Evolutionary conservation across 2,329 filamentous ascomycete genomes (phyloP).

Genomic region (Epichloe sibirici): DNA sequence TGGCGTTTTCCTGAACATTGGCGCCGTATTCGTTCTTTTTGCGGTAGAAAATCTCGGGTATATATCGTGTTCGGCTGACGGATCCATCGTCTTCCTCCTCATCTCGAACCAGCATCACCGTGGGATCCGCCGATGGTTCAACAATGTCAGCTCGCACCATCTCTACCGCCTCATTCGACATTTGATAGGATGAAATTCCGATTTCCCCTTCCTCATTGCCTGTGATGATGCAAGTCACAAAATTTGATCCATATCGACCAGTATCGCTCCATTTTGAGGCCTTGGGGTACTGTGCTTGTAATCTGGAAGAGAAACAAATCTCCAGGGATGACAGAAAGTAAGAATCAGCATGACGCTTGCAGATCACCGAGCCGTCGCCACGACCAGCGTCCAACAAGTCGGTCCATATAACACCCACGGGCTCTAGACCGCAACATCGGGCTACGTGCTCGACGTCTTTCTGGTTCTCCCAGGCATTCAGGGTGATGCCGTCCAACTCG

Average conservation of each 20-base stretch:
- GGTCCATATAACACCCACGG: conserved; percentile 88
- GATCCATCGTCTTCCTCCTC: conserved; percentile 74
- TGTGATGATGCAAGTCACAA: conserved; percentile 92
- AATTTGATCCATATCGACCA: conserved; percentile 86
- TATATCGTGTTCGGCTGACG: conserved; percentile 65
- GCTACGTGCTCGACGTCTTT: conserved; percentile 71
- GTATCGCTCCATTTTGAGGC: conserved; percentile 95
- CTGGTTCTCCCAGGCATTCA: conserved; percentile 78
- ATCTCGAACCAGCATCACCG: conserved; percentile 85
- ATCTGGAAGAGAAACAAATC: conserved; percentile 74
- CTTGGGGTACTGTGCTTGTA: conserved; percentile 81
- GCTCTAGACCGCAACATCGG: conserved; percentile 70
- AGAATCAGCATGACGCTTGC: conserved; percentile 91
- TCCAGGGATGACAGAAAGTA: conserved; percentile 91
- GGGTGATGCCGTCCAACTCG: conserved; percentile 76
- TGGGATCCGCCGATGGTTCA: conserved; percentile 86
- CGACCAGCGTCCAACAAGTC: conserved; percentile 74
- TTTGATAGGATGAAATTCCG: conserved; percentile 82
- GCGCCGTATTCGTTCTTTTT: conserved; percentile 92
- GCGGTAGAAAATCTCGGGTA: conserved; percentile 94
- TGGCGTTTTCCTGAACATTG: conserved; percentile 94
- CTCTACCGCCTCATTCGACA: conserved; percentile 88
- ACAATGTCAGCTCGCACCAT: conserved; percentile 94
- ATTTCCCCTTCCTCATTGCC: conserved; percentile 85
- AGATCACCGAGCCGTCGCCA: conserved; percentile 76